Evolutionary conservation across 345 rosid genomes (phyloP).

Genomic region (Brassica juncea): DNA sequence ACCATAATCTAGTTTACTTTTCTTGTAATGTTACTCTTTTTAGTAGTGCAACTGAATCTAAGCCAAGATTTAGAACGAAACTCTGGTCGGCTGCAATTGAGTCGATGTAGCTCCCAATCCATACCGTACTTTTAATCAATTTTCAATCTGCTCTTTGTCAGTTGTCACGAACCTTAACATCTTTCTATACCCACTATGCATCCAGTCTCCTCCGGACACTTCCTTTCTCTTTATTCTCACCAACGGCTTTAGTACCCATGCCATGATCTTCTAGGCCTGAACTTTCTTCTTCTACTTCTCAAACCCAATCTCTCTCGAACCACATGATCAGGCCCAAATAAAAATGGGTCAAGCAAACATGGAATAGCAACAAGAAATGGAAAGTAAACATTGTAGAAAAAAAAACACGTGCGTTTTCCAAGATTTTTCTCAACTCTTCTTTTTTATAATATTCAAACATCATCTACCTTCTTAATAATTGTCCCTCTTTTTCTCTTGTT

Average conservation of each 20-base stretch:
- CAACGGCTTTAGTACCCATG: not conserved
- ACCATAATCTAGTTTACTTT: not conserved
- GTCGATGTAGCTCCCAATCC: not conserved
- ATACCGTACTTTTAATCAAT: not conserved
- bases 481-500: not conserved
- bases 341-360: not conserved
- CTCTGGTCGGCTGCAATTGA: not conserved
- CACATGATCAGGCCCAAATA: not conserved
- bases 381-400: not conserved
- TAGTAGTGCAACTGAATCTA: not conserved
- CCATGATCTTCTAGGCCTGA: not conserved
- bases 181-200: not conserved
- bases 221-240: not conserved
- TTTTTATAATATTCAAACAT: not conserved
- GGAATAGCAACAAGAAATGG: not conserved
- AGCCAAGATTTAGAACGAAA: not conserved
- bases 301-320: not conserved
- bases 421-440: not conserved
- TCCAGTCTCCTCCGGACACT: not conserved
- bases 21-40: slow-evolving; percentile 3
- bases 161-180: not conserved
- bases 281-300: not conserved
- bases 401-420: not conserved
- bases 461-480: not conserved
- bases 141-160: not conserved